Conservation (phyloP, 2,329 filamentous ascomycete genomes). For the Sporothrix sp. region DNA sequence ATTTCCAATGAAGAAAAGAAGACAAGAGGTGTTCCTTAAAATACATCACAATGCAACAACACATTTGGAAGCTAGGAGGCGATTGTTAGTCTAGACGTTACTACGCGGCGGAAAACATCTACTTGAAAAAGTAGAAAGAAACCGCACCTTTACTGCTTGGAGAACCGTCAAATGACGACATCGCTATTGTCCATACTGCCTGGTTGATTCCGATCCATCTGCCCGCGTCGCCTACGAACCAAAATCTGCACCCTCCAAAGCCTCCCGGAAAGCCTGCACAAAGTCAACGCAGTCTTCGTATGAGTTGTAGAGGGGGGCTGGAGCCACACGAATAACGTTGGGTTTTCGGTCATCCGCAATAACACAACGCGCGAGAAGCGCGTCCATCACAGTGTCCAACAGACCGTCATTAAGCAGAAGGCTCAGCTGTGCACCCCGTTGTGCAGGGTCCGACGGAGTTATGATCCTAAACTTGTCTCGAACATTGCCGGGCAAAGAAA, state of each 20-base stretch:
- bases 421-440: conserved; percentile 72
- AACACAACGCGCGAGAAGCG: conserved; percentile 57
- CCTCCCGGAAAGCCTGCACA: conserved; percentile 12
- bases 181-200: too few species aligned
- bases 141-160: too few species aligned
- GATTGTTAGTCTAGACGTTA: too few species aligned
- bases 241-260: neutral
- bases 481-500: conserved; percentile 29
- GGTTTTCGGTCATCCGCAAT: conserved; percentile 78
- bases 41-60: too few species aligned
- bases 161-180: too few species aligned
- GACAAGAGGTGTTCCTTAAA: too few species aligned
- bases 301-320: conserved; percentile 74
- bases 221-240: too few species aligned
- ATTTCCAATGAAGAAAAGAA: too few species aligned
- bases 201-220: too few species aligned
- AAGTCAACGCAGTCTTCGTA: conserved; percentile 48
- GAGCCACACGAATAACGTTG: conserved; percentile 74
- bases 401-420: conserved; percentile 57
- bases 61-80: too few species aligned
- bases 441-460: conserved; percentile 57
- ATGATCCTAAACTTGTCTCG: conserved; percentile 47
- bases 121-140: too few species aligned
- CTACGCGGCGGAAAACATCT: too few species aligned
- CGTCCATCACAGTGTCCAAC: conserved; percentile 56